Percentiles rank a stretch among this genome's conserved stretches.
Conservation (phyloP, 1,139 yeast genomes). For the Saccharomycopsis hybrid region DNA sequence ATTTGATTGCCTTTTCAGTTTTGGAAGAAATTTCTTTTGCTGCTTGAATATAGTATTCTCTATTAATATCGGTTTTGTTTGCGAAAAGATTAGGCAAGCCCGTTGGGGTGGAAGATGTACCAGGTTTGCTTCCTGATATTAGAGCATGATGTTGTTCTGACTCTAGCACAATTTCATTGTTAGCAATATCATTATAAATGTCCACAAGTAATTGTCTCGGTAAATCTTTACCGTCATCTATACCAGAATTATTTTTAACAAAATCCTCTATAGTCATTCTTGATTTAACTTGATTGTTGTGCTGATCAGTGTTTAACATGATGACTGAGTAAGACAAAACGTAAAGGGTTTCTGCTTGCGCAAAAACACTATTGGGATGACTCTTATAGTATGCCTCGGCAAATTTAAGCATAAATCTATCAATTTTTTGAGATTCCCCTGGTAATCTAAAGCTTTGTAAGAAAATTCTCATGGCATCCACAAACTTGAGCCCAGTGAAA, state of each 20-base stretch:
- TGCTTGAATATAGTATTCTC: slow-evolving; percentile 88
- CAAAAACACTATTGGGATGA: slow-evolving; percentile 67
- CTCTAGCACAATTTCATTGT: slow-evolving; percentile 79
- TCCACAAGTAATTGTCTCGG: slow-evolving; percentile 65
- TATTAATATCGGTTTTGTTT: slow-evolving; percentile 56
- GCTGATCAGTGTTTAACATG: slow-evolving; percentile 89
- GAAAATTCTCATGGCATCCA: slow-evolving; percentile 78
- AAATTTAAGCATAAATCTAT: slow-evolving; percentile 91
- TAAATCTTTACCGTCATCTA: slow-evolving; percentile 83
- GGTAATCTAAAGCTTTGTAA: slow-evolving; percentile 89
- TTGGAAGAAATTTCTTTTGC: slow-evolving; percentile 87
- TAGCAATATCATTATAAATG: slow-evolving; percentile 70
- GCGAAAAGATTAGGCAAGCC: slow-evolving; percentile 63
- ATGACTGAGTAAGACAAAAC: slow-evolving; percentile 88
- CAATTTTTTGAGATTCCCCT: slow-evolving; percentile 97
- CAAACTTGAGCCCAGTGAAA: slow-evolving; percentile 61
- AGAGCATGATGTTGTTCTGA: slow-evolving; percentile 95
- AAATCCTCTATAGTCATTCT: slow-evolving; percentile 89
- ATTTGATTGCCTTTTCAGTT: slow-evolving; percentile 76
- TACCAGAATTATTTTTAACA: slow-evolving; percentile 81
- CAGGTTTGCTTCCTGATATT: slow-evolving; percentile 53
- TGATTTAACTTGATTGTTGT: slow-evolving; percentile 76
- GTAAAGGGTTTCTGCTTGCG: slow-evolving; percentile 93
- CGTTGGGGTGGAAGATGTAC: slow-evolving; percentile 32
- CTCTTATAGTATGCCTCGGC: slow-evolving; percentile 89